A percentile compares a stretch with the other conserved stretches of the same genome.
Conservation (phyloP, 176 grass and related monocot species). For the Tuctoria greenei region DNA sequence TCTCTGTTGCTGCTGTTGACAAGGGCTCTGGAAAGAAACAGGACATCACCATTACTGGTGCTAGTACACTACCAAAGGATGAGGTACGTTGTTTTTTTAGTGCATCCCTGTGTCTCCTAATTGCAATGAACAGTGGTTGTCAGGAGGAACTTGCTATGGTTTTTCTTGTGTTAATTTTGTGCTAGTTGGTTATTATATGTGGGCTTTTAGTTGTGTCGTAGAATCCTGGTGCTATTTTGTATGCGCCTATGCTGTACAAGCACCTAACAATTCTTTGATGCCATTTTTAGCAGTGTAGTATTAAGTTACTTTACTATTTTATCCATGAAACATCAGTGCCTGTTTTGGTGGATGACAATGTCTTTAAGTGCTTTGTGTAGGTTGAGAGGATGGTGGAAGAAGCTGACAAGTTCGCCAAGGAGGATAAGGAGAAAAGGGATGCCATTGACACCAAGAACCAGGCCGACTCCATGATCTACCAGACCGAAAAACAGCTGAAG, state of each 20-base stretch:
- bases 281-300: not conserved
- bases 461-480: conserved; percentile 83
- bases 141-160: not conserved
- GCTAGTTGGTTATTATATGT: not conserved
- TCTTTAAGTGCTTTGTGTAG: conserved; percentile 39
- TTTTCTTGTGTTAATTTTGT: not conserved
- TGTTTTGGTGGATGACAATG: not conserved
- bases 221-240: not conserved
- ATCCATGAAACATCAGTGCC: not conserved
- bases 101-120: not conserved
- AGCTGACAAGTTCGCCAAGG: conserved; percentile 88
- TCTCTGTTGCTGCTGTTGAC: conserved; percentile 90
- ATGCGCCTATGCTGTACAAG: not conserved
- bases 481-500: conserved; percentile 97
- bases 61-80: conserved; percentile 89
- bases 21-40: conserved; percentile 99
- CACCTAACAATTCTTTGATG: not conserved
- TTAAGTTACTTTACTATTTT: not conserved
- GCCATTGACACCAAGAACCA: conserved; percentile 98
- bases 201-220: not conserved
- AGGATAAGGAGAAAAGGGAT: conserved; percentile 98
- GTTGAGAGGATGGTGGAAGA: conserved; percentile 95
- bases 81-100: conserved; percentile 55
- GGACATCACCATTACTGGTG: conserved; percentile 97
- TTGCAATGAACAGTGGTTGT: not conserved